These are phyloP conservation scores for Fusarium bulbicola DNA, from an alignment of 2,329 filamentous ascomycete species.

Conservation along the genomic window DNA sequence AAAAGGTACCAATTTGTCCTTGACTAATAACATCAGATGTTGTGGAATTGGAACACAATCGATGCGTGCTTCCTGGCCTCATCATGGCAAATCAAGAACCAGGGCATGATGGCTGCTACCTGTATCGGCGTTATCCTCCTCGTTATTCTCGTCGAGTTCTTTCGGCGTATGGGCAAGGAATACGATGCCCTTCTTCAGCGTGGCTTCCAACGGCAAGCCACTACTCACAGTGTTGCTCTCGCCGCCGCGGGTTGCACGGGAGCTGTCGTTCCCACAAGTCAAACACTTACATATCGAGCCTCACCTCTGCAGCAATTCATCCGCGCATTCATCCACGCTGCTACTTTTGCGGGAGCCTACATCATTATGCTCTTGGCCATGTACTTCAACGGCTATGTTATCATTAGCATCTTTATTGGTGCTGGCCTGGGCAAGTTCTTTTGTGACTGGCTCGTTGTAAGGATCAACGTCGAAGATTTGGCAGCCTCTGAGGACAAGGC, in stretches of 20 bases:
- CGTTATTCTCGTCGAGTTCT: slow-evolving; percentile 74
- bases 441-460: slow-evolving; percentile 62
- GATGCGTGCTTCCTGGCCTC: slow-evolving; percentile 76
- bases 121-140: slow-evolving; percentile 81
- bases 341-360: slow-evolving; percentile 79
- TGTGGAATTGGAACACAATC: slow-evolving; percentile 81
- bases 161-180: slow-evolving; percentile 75
- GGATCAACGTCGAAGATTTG: slow-evolving; percentile 48
- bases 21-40: slow-evolving; percentile 63
- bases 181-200: slow-evolving; percentile 74
- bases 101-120: slow-evolving; percentile 78
- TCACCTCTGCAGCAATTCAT: slow-evolving; percentile 70
- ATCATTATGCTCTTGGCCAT: slow-evolving; percentile 76
- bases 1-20: background rate
- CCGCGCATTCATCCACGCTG: slow-evolving; percentile 72
- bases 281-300: slow-evolving; percentile 58
- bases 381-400: slow-evolving; percentile 76
- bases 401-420: slow-evolving; percentile 76
- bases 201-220: slow-evolving; percentile 52
- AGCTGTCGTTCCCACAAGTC: slow-evolving; percentile 35
- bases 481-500: slow-evolving; percentile 35
- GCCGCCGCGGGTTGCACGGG: slow-evolving; percentile 31
- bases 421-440: slow-evolving; percentile 62
- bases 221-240: slow-evolving; percentile 37
- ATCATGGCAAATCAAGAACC: slow-evolving; percentile 76